Conservation (phyloP, 2,329 filamentous ascomycete genomes). For the Aspergillus carbonarius region DNA sequence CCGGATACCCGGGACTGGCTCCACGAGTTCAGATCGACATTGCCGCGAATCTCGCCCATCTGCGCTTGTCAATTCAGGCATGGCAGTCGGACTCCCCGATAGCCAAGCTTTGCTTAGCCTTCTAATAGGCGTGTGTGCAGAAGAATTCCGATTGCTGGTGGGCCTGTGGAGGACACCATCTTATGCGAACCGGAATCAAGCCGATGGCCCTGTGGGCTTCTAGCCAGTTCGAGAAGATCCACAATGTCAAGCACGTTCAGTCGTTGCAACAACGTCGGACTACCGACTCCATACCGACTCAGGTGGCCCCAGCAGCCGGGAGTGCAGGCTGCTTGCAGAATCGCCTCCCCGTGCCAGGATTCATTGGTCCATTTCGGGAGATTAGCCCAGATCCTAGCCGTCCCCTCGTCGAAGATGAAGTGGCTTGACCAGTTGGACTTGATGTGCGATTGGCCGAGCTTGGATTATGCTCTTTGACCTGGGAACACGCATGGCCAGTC, state of each 20-base stretch:
- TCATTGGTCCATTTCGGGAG: background rate
- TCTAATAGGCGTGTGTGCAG: background rate
- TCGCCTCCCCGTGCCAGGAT: background rate
- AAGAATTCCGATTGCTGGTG: background rate
- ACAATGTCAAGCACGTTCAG: background rate
- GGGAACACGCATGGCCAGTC: background rate
- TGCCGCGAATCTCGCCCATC: background rate
- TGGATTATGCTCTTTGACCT: background rate
- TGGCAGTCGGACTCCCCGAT: background rate
- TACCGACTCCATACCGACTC: background rate
- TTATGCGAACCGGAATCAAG: background rate
- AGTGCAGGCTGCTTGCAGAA: background rate
- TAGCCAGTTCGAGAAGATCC: slow-evolving; percentile 1
- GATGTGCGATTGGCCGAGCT: background rate
- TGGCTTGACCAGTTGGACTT: background rate
- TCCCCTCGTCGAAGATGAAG: background rate
- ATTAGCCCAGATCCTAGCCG: background rate
- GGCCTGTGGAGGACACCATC: background rate
- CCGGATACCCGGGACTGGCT: background rate
- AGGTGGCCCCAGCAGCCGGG: background rate
- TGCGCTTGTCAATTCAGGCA: background rate
- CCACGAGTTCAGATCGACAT: background rate
- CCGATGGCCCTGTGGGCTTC: background rate
- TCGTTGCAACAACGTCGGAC: background rate
- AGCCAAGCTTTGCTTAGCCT: background rate